phyloP scores from a whole-genome alignment of 2,329 filamentous ascomycete species.

The Aspergillus sp. region DNA sequence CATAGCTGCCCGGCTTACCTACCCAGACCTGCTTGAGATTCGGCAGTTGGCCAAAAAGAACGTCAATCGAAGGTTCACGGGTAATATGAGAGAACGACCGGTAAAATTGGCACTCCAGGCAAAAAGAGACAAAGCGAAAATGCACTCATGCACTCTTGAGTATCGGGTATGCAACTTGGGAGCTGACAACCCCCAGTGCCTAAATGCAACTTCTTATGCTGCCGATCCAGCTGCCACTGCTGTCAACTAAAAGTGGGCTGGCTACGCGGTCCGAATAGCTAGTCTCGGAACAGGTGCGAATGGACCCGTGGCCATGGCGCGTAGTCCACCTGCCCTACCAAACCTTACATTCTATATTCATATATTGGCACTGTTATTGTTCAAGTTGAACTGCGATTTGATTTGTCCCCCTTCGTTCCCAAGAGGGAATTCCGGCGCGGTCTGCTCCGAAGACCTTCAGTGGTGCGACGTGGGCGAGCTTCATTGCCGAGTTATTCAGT shows the following conservation, averaged over 20 bases:
- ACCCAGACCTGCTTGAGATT: constrained; percentile 44
- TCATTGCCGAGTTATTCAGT: neutral
- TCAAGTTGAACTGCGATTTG: neutral
- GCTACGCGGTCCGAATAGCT: neutral
- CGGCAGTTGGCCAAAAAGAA: constrained; percentile 40
- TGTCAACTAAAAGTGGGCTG: neutral
- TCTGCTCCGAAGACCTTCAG: neutral
- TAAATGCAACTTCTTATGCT: neutral
- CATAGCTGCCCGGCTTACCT: constrained; percentile 36
- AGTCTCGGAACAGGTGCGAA: neutral
- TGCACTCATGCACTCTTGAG: neutral
- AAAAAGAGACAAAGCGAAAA: neutral
- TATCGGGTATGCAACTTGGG: neutral
- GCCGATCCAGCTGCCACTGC: neutral
- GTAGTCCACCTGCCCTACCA: neutral
- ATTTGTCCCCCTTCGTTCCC: neutral
- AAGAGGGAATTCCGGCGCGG: neutral
- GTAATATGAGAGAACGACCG: neutral
- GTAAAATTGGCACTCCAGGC: neutral
- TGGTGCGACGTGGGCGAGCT: neutral
- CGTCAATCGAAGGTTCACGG: constrained; percentile 16
- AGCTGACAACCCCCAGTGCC: neutral
- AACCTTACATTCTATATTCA: neutral
- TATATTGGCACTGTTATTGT: neutral
- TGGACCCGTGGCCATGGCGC: neutral